Evolutionary conservation across 495 filamentous ascomycete species (phyloP).

Genomic region (Aspergillus cavernicola): DNA sequence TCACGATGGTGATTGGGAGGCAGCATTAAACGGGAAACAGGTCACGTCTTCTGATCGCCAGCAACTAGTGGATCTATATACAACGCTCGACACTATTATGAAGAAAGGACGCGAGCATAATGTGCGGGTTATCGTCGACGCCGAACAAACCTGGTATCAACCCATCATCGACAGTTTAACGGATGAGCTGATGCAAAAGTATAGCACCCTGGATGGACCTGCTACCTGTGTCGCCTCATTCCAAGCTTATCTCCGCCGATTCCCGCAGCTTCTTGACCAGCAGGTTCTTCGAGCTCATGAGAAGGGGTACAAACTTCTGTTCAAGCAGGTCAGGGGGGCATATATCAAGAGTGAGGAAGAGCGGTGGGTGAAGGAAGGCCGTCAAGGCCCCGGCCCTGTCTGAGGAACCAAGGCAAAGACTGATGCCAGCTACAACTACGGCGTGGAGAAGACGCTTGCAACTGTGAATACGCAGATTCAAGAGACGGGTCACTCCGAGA

Average conservation of each 20-base stretch:
- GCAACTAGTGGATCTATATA: too few relatives aligned
- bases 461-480: neutral
- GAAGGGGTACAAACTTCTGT: neutral
- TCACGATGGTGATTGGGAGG: too few relatives aligned
- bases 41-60: too few relatives aligned
- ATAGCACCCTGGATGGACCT: neutral
- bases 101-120: neutral
- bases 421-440: neutral
- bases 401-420: neutral
- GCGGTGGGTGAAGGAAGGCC: neutral
- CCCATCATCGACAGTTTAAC: neutral
- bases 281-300: neutral
- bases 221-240: neutral
- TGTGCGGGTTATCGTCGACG: neutral
- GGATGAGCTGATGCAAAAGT: neutral
- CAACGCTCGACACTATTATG: conserved; percentile 3
- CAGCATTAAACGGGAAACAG: too few relatives aligned
- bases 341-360: neutral
- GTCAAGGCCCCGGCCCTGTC: neutral
- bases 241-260: neutral
- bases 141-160: neutral
- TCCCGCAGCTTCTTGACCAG: neutral
- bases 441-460: neutral
- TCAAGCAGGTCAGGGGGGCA: neutral
- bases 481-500: neutral